Percentiles rank a stretch among this genome's conserved stretches.
phyloP scores from a whole-genome alignment of 768 basidiomycete species.

The Tulasnella sp. region DNA sequence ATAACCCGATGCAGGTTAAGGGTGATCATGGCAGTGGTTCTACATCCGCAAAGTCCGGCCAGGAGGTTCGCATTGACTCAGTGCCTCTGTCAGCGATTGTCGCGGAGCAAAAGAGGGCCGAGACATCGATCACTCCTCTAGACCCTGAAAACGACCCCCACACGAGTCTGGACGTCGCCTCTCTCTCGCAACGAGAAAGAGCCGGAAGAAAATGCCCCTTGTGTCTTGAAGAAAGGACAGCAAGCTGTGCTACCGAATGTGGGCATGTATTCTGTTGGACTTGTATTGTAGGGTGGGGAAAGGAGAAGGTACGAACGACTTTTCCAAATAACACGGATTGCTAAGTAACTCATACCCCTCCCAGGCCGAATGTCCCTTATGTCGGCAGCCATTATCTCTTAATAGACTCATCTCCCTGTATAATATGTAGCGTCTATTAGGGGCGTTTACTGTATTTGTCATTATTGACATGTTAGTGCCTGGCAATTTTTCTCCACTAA shows the following conservation, averaged over 20 bases:
- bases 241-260: conserved; percentile 74
- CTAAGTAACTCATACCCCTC: not conserved
- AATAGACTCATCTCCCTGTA: conserved; percentile 66
- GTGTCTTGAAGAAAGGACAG: conserved; percentile 73
- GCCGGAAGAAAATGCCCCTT: conserved; percentile 62
- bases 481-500: no score
- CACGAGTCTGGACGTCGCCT: conserved; percentile 48
- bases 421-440: conserved; percentile 44
- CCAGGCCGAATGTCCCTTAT: conserved; percentile 77
- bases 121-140: not conserved
- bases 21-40: not conserved
- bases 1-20: not conserved
- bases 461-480: not conserved
- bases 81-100: conserved; percentile 2
- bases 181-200: conserved; percentile 38
- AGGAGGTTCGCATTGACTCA: not conserved
- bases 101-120: not conserved
- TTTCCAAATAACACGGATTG: not conserved
- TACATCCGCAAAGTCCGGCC: not conserved
- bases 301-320: conserved; percentile 53
- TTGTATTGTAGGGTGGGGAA: conserved; percentile 79
- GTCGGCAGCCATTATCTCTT: conserved; percentile 62
- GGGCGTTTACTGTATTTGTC: not conserved
- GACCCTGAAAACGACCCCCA: conserved; percentile 51
- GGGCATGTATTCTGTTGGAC: conserved; percentile 86